These are phyloP conservation scores for Daldinia loculata DNA, from an alignment of 495 filamentous ascomycete genomes.

Conservation along the genomic window DNA sequence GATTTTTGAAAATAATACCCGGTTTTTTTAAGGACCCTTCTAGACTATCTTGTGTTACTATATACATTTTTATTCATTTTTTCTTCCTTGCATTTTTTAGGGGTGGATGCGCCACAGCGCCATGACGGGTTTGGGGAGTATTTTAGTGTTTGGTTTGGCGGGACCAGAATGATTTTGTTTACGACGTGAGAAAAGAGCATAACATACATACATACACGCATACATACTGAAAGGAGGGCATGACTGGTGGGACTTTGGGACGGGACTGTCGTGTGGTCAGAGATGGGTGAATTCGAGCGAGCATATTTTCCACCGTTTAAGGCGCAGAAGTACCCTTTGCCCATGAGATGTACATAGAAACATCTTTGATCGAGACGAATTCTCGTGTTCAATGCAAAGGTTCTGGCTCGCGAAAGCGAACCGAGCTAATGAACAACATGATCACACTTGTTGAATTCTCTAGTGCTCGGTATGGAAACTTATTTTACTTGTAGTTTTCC, in stretches of 20 bases:
- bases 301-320: constrained; percentile 28
- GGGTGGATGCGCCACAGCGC: constrained; percentile 30
- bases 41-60: constrained; percentile 43
- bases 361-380: constrained; percentile 26
- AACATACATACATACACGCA: constrained; percentile 28
- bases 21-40: constrained; percentile 23
- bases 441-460: constrained; percentile 16
- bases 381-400: constrained; percentile 35
- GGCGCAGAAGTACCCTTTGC: constrained; percentile 23
- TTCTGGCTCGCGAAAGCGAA: constrained; percentile 28
- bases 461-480: constrained; percentile 11
- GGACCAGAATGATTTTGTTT: constrained; percentile 39
- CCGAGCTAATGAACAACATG: constrained; percentile 23
- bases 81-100: constrained; percentile 32
- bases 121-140: constrained; percentile 25
- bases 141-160: constrained; percentile 32
- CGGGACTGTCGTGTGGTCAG: constrained; percentile 26
- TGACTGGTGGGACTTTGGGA: constrained; percentile 19
- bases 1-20: constrained; percentile 42
- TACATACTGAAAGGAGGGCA: constrained; percentile 26
- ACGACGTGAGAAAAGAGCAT: constrained; percentile 33
- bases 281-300: constrained; percentile 30
- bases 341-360: constrained; percentile 37
- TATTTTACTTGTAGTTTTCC: constrained; percentile 15
- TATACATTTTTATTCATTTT: constrained; percentile 26